Conservation (phyloP, 106 monocot genomes). For the Dactylorhiza incarnata region DNA sequence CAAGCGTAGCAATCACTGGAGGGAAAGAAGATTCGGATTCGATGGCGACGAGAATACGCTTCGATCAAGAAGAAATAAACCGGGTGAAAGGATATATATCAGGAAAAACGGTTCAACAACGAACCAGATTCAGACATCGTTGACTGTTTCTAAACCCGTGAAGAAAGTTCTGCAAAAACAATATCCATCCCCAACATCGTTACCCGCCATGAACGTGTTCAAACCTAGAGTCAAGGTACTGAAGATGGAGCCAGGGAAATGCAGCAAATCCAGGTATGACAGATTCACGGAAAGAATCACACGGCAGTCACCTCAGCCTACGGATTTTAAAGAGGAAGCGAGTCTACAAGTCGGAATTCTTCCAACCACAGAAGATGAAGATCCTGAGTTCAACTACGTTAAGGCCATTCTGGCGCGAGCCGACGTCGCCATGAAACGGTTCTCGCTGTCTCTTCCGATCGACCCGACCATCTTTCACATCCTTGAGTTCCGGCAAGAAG, state of each 20-base stretch:
- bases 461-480: slow-evolving; percentile 74
- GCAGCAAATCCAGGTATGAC: slow-evolving; percentile 24
- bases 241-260: slow-evolving; percentile 15
- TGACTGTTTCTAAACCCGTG: background rate
- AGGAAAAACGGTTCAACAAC: background rate
- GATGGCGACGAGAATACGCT: too few species aligned
- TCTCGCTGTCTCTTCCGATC: slow-evolving; percentile 48
- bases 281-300: slow-evolving; percentile 37
- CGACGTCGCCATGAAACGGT: slow-evolving; percentile 31
- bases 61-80: slow-evolving; percentile 14
- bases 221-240: background rate
- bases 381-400: slow-evolving; percentile 46
- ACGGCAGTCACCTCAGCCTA: slow-evolving; percentile 11
- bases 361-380: background rate
- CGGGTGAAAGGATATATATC: background rate
- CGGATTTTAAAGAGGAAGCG: background rate
- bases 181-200: background rate
- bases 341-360: background rate
- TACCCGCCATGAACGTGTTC: background rate
- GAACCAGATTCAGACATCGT: too few species aligned
- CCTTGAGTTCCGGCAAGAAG: slow-evolving; percentile 44
- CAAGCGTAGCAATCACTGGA: slow-evolving; percentile 24
- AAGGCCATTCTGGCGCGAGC: slow-evolving; percentile 42
- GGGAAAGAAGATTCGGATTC: slow-evolving; percentile 1
- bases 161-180: background rate